Base-by-base conservation (phyloP, 2,329 filamentous ascomycete species). In the Chrysosphaeria jannelii region DNA sequence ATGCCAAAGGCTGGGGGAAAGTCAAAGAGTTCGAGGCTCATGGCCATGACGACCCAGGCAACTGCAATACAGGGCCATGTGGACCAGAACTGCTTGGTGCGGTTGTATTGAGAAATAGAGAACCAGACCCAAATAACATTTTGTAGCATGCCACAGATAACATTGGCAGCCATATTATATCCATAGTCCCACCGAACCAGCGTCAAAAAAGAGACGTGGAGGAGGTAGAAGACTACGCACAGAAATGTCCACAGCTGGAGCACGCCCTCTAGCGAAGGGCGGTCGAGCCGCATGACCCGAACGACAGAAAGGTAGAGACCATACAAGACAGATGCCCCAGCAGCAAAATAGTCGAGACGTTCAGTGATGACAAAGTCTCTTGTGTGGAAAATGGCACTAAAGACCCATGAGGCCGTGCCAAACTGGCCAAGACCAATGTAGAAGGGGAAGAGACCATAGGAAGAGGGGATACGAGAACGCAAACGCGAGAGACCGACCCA, bases 91-190 rank as follows among this genome's bases (percentile, higher is more conserved):
- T 67, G 59, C 21, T 63, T 60, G 10, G 69, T 60, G 41, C 63
- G 62, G 31, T 54, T 51, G 45, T 81, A 93, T 34, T 67, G 58
- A 32, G 50, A 48, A 34, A 71, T 60, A 39, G 71, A 79, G 45
- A 89, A 91, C 43, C 60, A 70, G 20, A 56, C 72, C 85, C 85
- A 93, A 27, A 93, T 46, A 4, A 66, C 24, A 36, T 93, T 90
- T 39, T 78, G 68, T 4, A 79, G 42, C 19, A 78, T 50, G 4
- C 85, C 85, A 8, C 71, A 60, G 3, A 57, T 62, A 11, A 97
- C 72, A 37, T 93, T 97, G 24, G 79, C 85, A 2, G 70, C 64
- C 78, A 97, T 93, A 41, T 97, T 97, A 48, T 97, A 97, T 5
- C 69, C 71, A 42, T 97, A 97, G 43, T 93, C 72, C 72, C 85